Percentiles rank a stretch among this genome's conserved stretches.
These are phyloP conservation scores for Cyclostephanos tholiformis DNA, from an alignment of 108 stramenopile genomes.

Conservation along the genomic window DNA sequence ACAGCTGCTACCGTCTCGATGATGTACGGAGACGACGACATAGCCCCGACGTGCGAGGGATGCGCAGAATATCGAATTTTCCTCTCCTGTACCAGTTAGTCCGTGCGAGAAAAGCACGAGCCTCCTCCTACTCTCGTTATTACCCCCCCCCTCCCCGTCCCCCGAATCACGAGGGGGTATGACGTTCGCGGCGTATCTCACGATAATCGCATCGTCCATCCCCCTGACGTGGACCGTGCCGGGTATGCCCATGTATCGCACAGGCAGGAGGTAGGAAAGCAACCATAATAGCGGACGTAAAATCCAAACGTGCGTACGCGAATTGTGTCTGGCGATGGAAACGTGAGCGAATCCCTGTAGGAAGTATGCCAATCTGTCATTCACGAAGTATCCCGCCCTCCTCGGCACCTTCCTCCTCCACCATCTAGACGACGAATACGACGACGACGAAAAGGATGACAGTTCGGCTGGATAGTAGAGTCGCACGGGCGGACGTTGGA, in stretches of 20 bases:
- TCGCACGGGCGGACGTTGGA: conserved; percentile 36
- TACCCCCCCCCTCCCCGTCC: not conserved
- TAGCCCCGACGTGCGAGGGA: conserved; percentile 57
- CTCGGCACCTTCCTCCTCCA: conserved; percentile 1
- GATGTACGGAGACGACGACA: conserved; percentile 58
- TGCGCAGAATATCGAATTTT: conserved; percentile 51
- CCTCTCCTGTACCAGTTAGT: conserved; percentile 65
- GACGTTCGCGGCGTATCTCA: conserved; percentile 20
- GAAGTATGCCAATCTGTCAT: conserved; percentile 34
- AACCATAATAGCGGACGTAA: conserved; percentile 34
- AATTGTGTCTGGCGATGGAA: conserved; percentile 29
- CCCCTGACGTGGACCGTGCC: conserved; percentile 18
- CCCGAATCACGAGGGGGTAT: not conserved
- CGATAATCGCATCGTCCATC: not conserved
- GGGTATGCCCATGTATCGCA: conserved; percentile 39
- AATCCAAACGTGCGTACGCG: conserved; percentile 24
- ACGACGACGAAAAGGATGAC: not conserved
- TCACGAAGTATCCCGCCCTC: conserved; percentile 27
- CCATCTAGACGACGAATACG: no score
- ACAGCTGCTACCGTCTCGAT: conserved; percentile 60
- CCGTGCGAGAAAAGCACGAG: conserved; percentile 66
- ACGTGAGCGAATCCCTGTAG: conserved; percentile 41
- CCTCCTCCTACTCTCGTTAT: conserved; percentile 25
- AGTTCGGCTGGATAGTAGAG: conserved; percentile 38
- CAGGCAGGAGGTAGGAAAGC: conserved; percentile 28